A percentile compares a stretch with the other conserved stretches of the same genome.
Evolutionary conservation across 2,329 filamentous ascomycete species (phyloP).

Genomic region (Calonectria hawksworthii): DNA sequence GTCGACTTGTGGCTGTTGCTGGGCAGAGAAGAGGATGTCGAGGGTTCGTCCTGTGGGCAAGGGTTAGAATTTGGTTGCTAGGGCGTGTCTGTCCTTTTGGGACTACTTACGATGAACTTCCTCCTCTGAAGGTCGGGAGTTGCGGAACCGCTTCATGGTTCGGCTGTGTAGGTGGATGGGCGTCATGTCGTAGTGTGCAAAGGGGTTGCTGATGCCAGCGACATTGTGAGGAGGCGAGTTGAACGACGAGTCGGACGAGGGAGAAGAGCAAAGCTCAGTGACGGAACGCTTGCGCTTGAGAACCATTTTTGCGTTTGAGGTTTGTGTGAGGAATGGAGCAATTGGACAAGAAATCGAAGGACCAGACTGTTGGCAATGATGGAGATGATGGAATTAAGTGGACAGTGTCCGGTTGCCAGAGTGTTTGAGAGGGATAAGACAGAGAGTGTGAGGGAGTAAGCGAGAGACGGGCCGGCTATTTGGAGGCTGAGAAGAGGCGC

Average conservation of each 20-base stretch:
- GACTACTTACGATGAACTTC: slow-evolving; percentile 66
- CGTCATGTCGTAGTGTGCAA: slow-evolving; percentile 51
- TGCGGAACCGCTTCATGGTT: slow-evolving; percentile 73
- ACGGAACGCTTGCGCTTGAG: slow-evolving; percentile 76
- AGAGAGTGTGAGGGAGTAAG: slow-evolving; percentile 15
- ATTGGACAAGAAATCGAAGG: not conserved
- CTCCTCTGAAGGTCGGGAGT: slow-evolving; percentile 69
- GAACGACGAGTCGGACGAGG: slow-evolving; percentile 59
- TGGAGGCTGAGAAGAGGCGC: slow-evolving; percentile 24
- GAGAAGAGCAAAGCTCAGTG: slow-evolving; percentile 66
- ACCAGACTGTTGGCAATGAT: not conserved
- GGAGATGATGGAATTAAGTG: not conserved
- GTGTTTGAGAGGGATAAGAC: not conserved
- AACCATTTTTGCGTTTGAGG: slow-evolving; percentile 47
- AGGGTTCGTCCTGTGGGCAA: slow-evolving; percentile 66
- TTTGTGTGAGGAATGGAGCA: not conserved
- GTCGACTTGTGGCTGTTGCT: slow-evolving; percentile 50
- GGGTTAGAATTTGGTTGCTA: slow-evolving; percentile 34
- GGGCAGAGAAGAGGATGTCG: slow-evolving; percentile 70
- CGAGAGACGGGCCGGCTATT: slow-evolving; percentile 15
- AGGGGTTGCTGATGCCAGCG: slow-evolving; percentile 49
- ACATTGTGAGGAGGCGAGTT: slow-evolving; percentile 51
- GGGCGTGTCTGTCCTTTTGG: not conserved
- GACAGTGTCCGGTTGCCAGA: not conserved
- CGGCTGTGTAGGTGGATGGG: slow-evolving; percentile 66